Base-by-base conservation (phyloP, 1,139 yeast genomes). In the Blastobotrys arbuscula region DNA sequence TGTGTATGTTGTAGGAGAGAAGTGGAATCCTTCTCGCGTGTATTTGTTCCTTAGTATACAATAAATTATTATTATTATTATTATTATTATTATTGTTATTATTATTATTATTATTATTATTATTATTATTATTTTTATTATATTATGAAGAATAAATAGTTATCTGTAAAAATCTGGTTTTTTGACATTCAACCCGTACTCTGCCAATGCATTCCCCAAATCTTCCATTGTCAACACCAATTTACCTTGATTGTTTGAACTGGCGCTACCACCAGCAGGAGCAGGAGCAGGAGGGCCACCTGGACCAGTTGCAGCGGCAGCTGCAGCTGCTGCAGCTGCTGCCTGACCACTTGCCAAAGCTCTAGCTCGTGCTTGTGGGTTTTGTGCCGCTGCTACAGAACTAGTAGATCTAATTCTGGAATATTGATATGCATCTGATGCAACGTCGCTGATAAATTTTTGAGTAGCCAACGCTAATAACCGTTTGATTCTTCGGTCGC, bases 391-490 rank as follows among this genome's bases (percentile, higher is more conserved):
- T 59, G 87, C 84, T 19, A 87, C 95, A 0, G 96, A 82, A 5
- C 88, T 78, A 9, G 89, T 76, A 21, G 90, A 86, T 53, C 97
- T 76, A 58, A 94, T 92, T 53, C 97, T 74, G 10, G 96, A 84
- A 64, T 88, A 90, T 63, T 94, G 98, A 65, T 88, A 92, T 0
- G 98, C 97, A 65, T 94, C 97, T 19, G 90, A 89, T 1, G 98
- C 96, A 36, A 94, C 83, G 64, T 92, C 98, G 52, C 92, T 82
- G 31, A 94, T 78, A 64, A 94, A 94, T 64, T 94, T 92, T 62
- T 94, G 98, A 0, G 98, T 90, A 0, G 98, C 97, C 50, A 94
- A 72, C 0, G 97, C 97, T 47, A 94, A 71, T 41, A 94, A 71
- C 50, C 97, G 75, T 62, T 90, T 89, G 53, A 92, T 84, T 52